A percentile compares a stretch with the other conserved stretches of the same genome.
Evolutionary conservation across 2,329 filamentous ascomycete species (phyloP).

Genomic region (Pezicula neosporulosa): DNA sequence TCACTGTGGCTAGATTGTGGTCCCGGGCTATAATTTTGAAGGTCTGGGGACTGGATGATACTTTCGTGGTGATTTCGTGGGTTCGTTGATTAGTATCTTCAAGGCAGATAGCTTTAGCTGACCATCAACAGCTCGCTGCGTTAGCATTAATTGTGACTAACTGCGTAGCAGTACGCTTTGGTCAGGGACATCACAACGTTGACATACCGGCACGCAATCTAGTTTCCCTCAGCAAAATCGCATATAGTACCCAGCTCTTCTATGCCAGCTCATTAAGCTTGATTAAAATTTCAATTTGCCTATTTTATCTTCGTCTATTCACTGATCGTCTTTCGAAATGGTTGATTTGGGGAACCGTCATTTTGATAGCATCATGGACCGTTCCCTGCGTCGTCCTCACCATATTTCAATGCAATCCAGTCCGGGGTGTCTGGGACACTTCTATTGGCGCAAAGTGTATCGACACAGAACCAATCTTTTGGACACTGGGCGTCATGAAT

Average conservation of each 20-base stretch:
- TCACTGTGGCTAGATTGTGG: neutral
- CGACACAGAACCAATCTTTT: neutral
- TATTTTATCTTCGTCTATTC: neutral
- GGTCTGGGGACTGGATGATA: neutral
- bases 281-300: neutral
- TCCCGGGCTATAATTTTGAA: neutral
- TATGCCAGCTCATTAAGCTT: neutral
- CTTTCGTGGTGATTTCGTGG: neutral
- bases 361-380: neutral
- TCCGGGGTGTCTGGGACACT: neutral
- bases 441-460: neutral
- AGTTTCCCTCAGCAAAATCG: neutral
- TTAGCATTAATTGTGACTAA: neutral
- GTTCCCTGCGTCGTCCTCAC: neutral
- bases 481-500: neutral
- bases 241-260: neutral
- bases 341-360: neutral
- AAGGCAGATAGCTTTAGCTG: neutral
- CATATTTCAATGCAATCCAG: neutral
- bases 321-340: neutral
- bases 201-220: neutral
- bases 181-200: neutral
- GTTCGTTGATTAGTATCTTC: neutral
- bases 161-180: neutral
- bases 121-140: neutral